A percentile compares a stretch with the other conserved stretches of the same genome.
Conservation (phyloP, 768 basidiomycete genomes). For the Dentipellis sp. region DNA sequence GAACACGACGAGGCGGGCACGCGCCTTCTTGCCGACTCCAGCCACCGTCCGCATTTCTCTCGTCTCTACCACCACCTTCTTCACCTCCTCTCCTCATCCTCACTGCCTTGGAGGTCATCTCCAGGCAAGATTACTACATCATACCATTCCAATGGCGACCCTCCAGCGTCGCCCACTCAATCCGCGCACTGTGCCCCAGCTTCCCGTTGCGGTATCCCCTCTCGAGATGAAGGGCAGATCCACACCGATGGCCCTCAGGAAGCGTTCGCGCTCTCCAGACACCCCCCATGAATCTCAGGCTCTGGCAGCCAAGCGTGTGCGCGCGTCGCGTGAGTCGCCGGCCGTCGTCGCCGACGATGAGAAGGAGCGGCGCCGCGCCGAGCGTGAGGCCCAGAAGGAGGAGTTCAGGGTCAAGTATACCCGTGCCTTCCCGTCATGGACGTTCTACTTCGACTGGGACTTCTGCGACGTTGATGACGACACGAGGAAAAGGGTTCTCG, state of each 20-base stretch:
- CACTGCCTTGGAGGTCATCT: neutral
- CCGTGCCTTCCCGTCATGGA: constrained; percentile 61
- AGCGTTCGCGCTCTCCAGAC: constrained; percentile 15
- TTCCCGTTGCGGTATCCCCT: constrained; percentile 9
- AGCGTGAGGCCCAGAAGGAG: constrained; percentile 14
- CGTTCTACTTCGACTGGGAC: constrained; percentile 67
- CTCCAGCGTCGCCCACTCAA: constrained; percentile 12
- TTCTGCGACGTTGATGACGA: constrained; percentile 45
- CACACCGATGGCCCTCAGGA: constrained; percentile 2
- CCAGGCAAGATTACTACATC: neutral
- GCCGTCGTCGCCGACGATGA: constrained; percentile 7
- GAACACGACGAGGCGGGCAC: neutral
- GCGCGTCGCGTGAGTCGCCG: constrained; percentile 6
- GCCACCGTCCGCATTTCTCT: constrained; percentile 4
- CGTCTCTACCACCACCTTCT: neutral
- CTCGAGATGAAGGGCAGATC: constrained; percentile 6
- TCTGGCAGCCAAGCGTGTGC: constrained; percentile 11
- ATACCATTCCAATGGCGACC: constrained; percentile 8
- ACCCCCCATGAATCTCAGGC: constrained; percentile 9
- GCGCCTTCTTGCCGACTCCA: neutral
- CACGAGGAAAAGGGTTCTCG: constrained; percentile 34
- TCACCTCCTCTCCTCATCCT: neutral
- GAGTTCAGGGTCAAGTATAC: constrained; percentile 14
- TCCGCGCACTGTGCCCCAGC: constrained; percentile 12
- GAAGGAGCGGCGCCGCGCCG: constrained; percentile 12